Conservation (phyloP, 495 filamentous ascomycete species). For the Symbiotaphrina buchneri region DNA sequence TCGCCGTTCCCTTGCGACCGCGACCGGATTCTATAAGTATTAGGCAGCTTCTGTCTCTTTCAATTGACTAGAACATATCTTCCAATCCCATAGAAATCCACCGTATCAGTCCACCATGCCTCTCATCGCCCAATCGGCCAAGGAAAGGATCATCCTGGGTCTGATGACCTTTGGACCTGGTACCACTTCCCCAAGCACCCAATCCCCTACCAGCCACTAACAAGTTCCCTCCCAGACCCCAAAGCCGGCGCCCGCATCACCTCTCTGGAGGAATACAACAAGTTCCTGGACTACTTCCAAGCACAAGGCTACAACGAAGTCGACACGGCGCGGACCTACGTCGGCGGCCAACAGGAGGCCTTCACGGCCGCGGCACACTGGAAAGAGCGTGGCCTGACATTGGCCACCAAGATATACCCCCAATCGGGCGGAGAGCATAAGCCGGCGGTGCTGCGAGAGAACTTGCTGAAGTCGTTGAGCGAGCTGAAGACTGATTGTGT, state of each 20-base stretch:
- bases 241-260: constrained; percentile 45
- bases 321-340: constrained; percentile 59
- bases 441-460: constrained; percentile 32
- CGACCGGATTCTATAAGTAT: too few relatives aligned
- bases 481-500: constrained; percentile 56
- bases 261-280: constrained; percentile 36
- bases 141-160: constrained; percentile 32
- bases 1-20: too few relatives aligned
- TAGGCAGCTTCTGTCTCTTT: too few relatives aligned
- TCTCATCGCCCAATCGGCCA: constrained; percentile 25
- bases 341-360: constrained; percentile 54
- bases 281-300: constrained; percentile 45
- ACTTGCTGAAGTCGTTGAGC: constrained; percentile 38
- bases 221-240: constrained; percentile 8
- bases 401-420: constrained; percentile 77
- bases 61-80: too few relatives aligned
- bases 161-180: constrained; percentile 39
- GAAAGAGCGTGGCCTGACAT: constrained; percentile 58
- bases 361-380: constrained; percentile 57
- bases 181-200: too few relatives aligned
- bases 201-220: too few relatives aligned
- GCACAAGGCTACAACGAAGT: constrained; percentile 54
- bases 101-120: constrained; percentile 31
- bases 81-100: too few relatives aligned
- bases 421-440: constrained; percentile 30